Base-by-base conservation (phyloP, 371 early-diverging fungal species). In the Mucor mucedo region DNA sequence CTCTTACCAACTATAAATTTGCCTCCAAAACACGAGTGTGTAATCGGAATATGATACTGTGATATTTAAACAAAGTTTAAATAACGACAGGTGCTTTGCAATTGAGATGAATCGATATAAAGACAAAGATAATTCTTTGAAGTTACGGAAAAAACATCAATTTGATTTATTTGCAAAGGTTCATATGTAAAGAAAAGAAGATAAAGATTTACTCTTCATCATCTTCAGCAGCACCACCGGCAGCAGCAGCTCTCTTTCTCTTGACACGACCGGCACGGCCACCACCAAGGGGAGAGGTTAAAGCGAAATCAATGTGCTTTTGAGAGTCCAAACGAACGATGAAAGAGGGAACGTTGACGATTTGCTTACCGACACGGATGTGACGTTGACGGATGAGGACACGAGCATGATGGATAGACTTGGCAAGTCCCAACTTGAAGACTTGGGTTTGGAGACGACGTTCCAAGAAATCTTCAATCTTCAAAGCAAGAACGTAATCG, bases 361-460 rank as follows among this genome's bases (percentile, higher is more conserved):
- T 91, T 88, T 97, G 98, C 91, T 96, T 97, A 79, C 99, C 99
- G 77, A 98, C 99, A 72, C 93, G 94, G 82, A 99, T 99, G 91
- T 99, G 99, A 69, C 94, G 91, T 82, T 96, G 97, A 72, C 94
- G 92, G 86, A 99, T 99, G 75, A 99, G 84, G 75, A 97, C 97
- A 88, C 99, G 95, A 62, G 99, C 99, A 83, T 99, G 98, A 89
- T 99, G 99, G 75, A 99, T 95, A 66, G 96, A 96, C 89, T 95
- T 98, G 84, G 99, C 99, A 64, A 99, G 87, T 68, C 99, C 99
- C 62, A 92, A 87, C 91, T 96, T 95, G 93, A 96, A 97, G 68
- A 99, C 99, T 88, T 96, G 97, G 75, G 98, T 97, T 87, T 99
- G 99, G 71, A 99, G 94, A 76, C 99, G 94, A 75, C 99, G 93